Conservation (phyloP, 352 stramenopile species). For the Pythium sukuiense region DNA sequence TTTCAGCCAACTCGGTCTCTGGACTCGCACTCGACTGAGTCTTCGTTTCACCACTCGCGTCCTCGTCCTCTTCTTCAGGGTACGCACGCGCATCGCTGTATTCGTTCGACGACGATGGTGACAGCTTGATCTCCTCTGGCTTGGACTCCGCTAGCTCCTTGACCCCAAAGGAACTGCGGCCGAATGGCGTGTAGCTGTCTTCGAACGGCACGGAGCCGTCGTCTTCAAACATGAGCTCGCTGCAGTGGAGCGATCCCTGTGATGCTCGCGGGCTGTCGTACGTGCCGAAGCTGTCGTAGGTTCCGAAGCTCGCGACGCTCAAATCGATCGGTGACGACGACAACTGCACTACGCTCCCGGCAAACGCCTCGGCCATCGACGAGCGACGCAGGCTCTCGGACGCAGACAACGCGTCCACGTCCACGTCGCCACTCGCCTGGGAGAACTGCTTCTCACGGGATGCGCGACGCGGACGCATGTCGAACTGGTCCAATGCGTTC, state of each 20-base stretch:
- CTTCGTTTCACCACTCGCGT: neutral
- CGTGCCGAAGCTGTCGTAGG: constrained; percentile 7
- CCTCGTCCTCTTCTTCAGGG: constrained; percentile 19
- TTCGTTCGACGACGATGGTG: constrained; percentile 22
- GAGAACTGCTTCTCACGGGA: constrained; percentile 10
- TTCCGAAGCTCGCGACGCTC: neutral
- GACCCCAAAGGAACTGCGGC: neutral
- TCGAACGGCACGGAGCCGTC: constrained; percentile 17
- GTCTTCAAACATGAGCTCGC: constrained; percentile 15
- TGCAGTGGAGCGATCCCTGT: constrained; percentile 17
- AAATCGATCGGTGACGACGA: constrained; percentile 12
- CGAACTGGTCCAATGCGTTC: constrained; percentile 17
- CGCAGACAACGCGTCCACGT: neutral
- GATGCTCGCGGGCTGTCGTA: constrained; percentile 2
- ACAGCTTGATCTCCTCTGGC: constrained; percentile 8
- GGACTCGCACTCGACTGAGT: neutral
- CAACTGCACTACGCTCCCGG: neutral
- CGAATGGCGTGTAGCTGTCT: neutral
- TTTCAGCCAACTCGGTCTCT: neutral
- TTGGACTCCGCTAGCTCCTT: neutral
- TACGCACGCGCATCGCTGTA: constrained; percentile 20
- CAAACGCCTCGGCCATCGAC: neutral
- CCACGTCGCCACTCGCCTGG: constrained; percentile 7
- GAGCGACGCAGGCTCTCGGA: neutral
- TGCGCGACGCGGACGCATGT: constrained; percentile 15